Conservation (phyloP, 306 rosid genomes). For the Mucuna pruriens region DNA sequence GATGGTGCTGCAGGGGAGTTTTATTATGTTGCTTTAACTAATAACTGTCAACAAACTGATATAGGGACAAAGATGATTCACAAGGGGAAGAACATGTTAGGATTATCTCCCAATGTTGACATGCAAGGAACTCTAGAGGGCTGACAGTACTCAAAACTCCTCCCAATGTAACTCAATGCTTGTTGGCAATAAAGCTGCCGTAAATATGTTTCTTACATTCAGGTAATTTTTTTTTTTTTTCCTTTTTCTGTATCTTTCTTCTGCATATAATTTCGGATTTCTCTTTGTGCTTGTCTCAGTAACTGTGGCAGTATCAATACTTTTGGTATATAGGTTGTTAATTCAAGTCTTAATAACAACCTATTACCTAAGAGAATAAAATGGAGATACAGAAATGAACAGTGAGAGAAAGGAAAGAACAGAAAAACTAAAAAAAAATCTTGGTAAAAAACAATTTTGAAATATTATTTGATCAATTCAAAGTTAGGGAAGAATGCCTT, state of each 20-base stretch:
- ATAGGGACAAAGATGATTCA: constrained; percentile 87
- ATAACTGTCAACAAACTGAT: constrained; percentile 83
- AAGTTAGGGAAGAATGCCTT: too few relatives aligned
- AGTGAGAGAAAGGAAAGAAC: too few relatives aligned
- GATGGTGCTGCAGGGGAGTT: constrained; percentile 74
- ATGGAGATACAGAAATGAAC: too few relatives aligned
- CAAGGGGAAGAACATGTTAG: constrained; percentile 81
- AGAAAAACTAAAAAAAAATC: too few relatives aligned
- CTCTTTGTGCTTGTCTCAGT: not conserved
- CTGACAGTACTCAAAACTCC: constrained; percentile 71
- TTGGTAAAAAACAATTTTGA: too few relatives aligned
- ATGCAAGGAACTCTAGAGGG: constrained; percentile 71
- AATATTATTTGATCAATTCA: too few relatives aligned
- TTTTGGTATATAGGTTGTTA: not conserved
- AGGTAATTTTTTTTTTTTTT: constrained; percentile 50
- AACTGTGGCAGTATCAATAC: not conserved
- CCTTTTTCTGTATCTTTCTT: not conserved
- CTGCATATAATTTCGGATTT: not conserved
- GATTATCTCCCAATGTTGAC: constrained; percentile 76
- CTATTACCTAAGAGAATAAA: too few relatives aligned
- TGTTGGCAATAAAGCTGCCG: constrained; percentile 74
- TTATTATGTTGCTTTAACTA: constrained; percentile 74
- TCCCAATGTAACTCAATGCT: constrained; percentile 85
- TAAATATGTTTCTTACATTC: constrained; percentile 74
- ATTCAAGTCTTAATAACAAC: not conserved